Conservation (phyloP, 2,329 filamentous ascomycete genomes). For the Ophiostoma populinum region DNA sequence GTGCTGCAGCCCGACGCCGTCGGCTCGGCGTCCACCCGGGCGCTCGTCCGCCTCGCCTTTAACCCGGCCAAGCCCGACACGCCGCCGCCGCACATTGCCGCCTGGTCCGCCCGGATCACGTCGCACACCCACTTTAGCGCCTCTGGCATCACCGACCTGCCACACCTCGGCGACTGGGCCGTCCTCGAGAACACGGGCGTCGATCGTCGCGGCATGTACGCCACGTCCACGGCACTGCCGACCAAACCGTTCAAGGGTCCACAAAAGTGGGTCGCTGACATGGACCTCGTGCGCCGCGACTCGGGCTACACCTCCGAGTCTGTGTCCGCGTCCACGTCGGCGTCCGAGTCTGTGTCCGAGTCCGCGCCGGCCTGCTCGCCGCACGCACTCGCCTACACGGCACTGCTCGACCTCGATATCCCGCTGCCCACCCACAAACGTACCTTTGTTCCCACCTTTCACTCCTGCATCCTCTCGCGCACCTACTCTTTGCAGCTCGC, state of each 20-base stretch:
- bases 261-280: conserved; percentile 23
- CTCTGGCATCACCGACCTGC: conserved; percentile 26
- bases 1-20: conserved; percentile 34
- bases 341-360: not conserved
- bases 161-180: conserved; percentile 31
- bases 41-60: conserved; percentile 30
- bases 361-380: not conserved
- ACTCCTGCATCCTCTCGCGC: conserved; percentile 38
- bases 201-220: conserved; percentile 29
- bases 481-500: conserved; percentile 33
- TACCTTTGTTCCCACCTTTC: conserved; percentile 37
- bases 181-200: conserved; percentile 15
- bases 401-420: conserved; percentile 30
- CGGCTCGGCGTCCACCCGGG: conserved; percentile 23
- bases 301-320: conserved; percentile 29
- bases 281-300: conserved; percentile 24
- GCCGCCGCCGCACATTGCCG: conserved; percentile 29
- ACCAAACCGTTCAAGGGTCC: conserved; percentile 16
- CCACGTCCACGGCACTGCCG: conserved; percentile 25
- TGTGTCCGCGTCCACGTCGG: not conserved
- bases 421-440: conserved; percentile 28
- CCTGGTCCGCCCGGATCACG: conserved; percentile 31
- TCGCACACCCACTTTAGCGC: conserved; percentile 35
- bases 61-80: conserved; percentile 25
- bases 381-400: conserved; percentile 19